A percentile compares a stretch with the other conserved stretches of the same genome.
phyloP scores from a whole-genome alignment of 371 early-diverging fungal species.

The Rhizopus sp. region DNA sequence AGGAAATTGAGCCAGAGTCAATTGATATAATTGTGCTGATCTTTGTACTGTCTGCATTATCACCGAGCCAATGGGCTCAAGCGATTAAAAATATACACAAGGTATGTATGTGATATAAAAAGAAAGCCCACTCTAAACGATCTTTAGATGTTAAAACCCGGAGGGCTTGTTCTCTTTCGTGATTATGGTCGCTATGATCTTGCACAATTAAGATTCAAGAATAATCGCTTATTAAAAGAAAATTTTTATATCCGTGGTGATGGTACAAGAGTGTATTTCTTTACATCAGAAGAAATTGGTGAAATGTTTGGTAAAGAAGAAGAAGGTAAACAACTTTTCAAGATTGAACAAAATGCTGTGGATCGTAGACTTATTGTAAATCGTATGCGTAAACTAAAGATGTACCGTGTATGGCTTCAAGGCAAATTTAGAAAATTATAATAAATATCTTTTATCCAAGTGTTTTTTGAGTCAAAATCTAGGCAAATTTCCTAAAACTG shows the following conservation, averaged over 20 bases:
- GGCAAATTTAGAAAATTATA: slow-evolving; percentile 87
- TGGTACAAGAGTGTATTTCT: slow-evolving; percentile 75
- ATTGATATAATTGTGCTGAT: slow-evolving; percentile 80
- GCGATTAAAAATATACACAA: slow-evolving; percentile 68
- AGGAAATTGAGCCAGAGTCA: slow-evolving; percentile 61
- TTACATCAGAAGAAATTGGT: slow-evolving; percentile 58
- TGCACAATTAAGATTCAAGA: slow-evolving; percentile 86
- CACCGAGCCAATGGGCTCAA: slow-evolving; percentile 77
- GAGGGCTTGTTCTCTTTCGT: slow-evolving; percentile 79
- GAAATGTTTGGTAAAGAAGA: slow-evolving; percentile 39
- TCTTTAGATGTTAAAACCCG: slow-evolving; percentile 66
- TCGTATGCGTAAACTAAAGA: slow-evolving; percentile 88
- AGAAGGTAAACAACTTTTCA: slow-evolving; percentile 37
- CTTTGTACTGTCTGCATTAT: slow-evolving; percentile 83
- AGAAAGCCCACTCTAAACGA: background rate
- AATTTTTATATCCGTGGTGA: slow-evolving; percentile 91
- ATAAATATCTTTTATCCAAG: background rate
- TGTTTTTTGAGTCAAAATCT: too few species aligned
- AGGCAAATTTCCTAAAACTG: too few species aligned
- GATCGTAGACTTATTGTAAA: slow-evolving; percentile 97
- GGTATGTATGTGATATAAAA: slow-evolving; percentile 24
- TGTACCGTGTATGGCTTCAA: slow-evolving; percentile 98
- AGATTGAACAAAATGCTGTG: slow-evolving; percentile 84
- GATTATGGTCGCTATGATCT: slow-evolving; percentile 90
- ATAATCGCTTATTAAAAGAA: slow-evolving; percentile 52